Percentiles rank a stretch among this genome's conserved stretches.
phyloP scores from a whole-genome alignment of 768 basidiomycete species.

The Boletus reticuloceps region DNA sequence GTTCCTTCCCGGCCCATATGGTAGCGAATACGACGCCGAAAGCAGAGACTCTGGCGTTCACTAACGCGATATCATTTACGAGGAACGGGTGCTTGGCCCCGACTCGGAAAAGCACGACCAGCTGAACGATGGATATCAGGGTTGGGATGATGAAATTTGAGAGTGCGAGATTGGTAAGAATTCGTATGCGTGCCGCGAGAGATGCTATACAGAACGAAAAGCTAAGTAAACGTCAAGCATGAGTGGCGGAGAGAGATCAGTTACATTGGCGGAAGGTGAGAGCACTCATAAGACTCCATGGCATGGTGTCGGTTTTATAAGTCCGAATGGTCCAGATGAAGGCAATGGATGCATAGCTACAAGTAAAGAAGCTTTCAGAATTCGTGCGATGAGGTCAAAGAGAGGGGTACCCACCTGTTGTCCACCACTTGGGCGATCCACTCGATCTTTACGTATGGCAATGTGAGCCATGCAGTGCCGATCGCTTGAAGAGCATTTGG shows the following conservation, averaged over 20 bases:
- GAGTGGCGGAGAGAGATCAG: background rate
- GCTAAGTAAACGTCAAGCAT: background rate
- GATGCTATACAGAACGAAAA: constrained; percentile 2
- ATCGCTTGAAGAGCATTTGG: background rate
- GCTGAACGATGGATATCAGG: constrained; percentile 25
- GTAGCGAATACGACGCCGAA: constrained; percentile 14
- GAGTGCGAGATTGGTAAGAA: constrained; percentile 23
- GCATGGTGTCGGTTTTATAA: background rate
- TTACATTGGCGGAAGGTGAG: constrained; percentile 1
- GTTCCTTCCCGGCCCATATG: constrained; percentile 10
- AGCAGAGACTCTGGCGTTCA: constrained; percentile 4
- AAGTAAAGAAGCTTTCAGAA: background rate
- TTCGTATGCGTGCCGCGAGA: constrained; percentile 13
- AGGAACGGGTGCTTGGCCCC: background rate
- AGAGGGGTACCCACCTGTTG: constrained; percentile 17
- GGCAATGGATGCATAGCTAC: constrained; percentile 23
- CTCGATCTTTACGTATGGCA: constrained; percentile 31
- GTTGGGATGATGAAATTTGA: constrained; percentile 29
- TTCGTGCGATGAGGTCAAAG: background rate
- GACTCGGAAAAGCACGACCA: constrained; percentile 19
- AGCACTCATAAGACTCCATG: background rate
- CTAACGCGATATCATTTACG: background rate
- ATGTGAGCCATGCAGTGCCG: constrained; percentile 8
- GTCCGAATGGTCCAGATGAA: constrained; percentile 23
- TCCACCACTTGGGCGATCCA: constrained; percentile 28